These are phyloP conservation scores for Aristolochia californica DNA, from an alignment of 164 flowering plant species.

Conservation along the genomic window DNA sequence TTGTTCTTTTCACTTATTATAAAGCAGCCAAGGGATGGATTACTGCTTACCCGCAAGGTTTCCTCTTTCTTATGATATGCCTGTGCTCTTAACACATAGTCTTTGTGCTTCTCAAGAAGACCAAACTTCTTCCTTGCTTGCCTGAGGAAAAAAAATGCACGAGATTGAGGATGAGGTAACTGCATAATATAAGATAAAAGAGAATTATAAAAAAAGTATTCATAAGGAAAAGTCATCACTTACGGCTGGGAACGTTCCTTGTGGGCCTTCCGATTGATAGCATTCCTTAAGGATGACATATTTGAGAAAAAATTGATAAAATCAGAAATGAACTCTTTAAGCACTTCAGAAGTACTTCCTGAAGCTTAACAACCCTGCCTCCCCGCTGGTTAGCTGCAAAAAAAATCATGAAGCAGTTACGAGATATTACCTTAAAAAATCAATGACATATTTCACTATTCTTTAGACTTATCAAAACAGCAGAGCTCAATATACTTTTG, in stretches of 20 bases:
- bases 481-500: no score
- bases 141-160: conserved; percentile 17
- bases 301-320: not conserved
- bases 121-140: conserved; percentile 58
- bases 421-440: no score
- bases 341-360: no score
- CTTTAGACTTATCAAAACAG: no score
- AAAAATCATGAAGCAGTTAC: no score
- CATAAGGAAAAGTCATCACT: conserved; percentile 16
- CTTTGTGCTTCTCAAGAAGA: conserved; percentile 83
- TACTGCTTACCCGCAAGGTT: conserved; percentile 35
- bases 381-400: no score
- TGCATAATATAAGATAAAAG: not conserved
- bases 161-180: not conserved
- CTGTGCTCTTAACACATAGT: conserved; percentile 66
- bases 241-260: conserved; percentile 88
- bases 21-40: not conserved
- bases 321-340: not conserved
- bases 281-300: conserved; percentile 80
- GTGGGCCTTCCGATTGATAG: conserved; percentile 52
- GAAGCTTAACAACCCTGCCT: no score
- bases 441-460: no score
- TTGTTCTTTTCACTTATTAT: not conserved
- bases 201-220: not conserved
- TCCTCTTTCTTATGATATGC: conserved; percentile 64